Evolutionary conservation across 805 yeast species (phyloP).

Genomic region (Kodamaea restingae): DNA sequence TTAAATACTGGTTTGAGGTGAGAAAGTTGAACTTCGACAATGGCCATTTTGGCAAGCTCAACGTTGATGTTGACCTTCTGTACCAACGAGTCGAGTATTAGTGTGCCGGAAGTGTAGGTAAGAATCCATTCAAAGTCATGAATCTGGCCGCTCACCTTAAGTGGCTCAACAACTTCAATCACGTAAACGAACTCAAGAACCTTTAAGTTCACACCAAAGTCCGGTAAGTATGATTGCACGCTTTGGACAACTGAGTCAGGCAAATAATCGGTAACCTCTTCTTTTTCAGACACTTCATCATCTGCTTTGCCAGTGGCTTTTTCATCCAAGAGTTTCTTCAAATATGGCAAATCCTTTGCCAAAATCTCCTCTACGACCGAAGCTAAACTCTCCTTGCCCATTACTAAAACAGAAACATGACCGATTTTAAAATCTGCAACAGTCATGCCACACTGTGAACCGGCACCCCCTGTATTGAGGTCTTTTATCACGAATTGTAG

Average conservation of each 20-base stretch:
- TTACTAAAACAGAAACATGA: not conserved
- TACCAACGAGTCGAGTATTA: slow-evolving; percentile 15
- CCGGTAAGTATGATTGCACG: not conserved
- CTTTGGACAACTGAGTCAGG: no score
- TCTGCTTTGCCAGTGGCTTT: no score
- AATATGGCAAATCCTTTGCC: slow-evolving; percentile 1
- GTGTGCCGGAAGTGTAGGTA: slow-evolving; percentile 10
- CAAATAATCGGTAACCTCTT: no score
- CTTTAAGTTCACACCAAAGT: slow-evolving; percentile 14
- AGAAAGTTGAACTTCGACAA: slow-evolving; percentile 26
- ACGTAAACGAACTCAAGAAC: slow-evolving; percentile 19
- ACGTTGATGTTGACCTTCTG: slow-evolving; percentile 20
- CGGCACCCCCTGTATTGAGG: not conserved
- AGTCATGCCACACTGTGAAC: not conserved
- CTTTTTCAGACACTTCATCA: no score
- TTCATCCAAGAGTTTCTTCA: not conserved
- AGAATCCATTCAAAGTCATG: slow-evolving; percentile 16
- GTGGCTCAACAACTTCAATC: slow-evolving; percentile 16
- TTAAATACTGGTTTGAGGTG: slow-evolving; percentile 18
- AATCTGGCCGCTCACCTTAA: slow-evolving; percentile 17
- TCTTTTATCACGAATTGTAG: slow-evolving; percentile 7
- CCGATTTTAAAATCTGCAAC: not conserved
- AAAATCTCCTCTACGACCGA: slow-evolving; percentile 8
- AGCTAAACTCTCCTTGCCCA: slow-evolving; percentile 14
- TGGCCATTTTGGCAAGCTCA: slow-evolving; percentile 11